A percentile compares a stretch with the other conserved stretches of the same genome.
These are phyloP conservation scores for Vaccinium vitisidaea DNA, from an alignment of 148 eudicot species.

Conservation along the genomic window DNA sequence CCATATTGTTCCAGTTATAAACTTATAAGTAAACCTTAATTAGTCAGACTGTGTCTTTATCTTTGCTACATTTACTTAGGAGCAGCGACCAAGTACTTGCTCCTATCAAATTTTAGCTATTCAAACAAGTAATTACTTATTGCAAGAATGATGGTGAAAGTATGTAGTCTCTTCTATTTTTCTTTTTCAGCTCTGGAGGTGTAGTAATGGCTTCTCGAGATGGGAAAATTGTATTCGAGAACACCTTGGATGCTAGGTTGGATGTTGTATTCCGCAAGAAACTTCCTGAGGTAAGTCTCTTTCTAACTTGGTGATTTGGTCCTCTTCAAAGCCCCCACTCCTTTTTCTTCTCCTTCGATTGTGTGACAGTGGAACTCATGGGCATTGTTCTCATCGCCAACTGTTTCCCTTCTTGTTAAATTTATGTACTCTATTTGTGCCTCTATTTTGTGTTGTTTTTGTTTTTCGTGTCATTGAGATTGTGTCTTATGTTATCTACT, in stretches of 20 bases:
- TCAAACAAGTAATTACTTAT: conserved; percentile 2
- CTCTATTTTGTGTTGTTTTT: not conserved
- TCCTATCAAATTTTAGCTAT: not conserved
- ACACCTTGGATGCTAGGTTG: conserved; percentile 93
- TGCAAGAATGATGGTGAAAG: not conserved
- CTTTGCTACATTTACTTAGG: not conserved
- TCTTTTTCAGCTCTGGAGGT: conserved; percentile 76
- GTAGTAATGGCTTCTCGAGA: conserved; percentile 95
- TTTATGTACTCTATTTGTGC: not conserved
- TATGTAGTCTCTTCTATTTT: not conserved
- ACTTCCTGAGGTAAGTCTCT: conserved; percentile 72
- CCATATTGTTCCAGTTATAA: not conserved
- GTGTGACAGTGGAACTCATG: not conserved
- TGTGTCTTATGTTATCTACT: not conserved
- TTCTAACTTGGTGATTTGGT: not conserved
- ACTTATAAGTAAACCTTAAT: not conserved
- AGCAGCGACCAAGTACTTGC: not conserved
- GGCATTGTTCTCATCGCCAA: not conserved
- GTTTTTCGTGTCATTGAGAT: not conserved
- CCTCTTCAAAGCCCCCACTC: not conserved
- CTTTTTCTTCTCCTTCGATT: not conserved
- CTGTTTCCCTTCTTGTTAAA: not conserved
- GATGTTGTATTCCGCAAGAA: conserved; percentile 89
- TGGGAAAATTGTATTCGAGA: conserved; percentile 93
- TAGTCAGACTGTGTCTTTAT: not conserved